Evolutionary conservation across 495 filamentous ascomycete species (phyloP).

Genomic region (Apodospora peruviana): DNA sequence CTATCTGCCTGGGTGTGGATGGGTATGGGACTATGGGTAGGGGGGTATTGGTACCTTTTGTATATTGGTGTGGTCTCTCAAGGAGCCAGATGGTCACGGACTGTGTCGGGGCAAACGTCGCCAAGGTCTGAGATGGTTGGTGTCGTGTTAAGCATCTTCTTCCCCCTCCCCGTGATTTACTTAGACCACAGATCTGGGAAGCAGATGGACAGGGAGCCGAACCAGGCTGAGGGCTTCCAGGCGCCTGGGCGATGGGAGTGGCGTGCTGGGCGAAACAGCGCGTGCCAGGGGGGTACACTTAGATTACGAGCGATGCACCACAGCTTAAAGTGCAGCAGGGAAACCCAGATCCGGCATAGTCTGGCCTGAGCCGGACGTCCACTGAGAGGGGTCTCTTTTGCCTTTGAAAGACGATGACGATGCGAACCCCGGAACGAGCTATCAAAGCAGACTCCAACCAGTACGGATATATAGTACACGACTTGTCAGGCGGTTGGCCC

Average conservation of each 20-base stretch:
- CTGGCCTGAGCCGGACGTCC: conserved; percentile 1
- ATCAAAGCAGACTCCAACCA: too few species aligned
- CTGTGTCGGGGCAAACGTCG: neutral
- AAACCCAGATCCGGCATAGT: conserved; percentile 17
- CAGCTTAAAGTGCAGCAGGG: conserved; percentile 7
- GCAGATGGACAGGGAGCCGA: conserved; percentile 3
- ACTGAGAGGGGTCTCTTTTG: neutral
- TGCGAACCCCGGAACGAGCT: neutral
- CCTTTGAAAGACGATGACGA: neutral
- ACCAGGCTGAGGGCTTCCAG: conserved; percentile 12
- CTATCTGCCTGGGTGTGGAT: too few species aligned
- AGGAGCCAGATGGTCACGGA: too few species aligned
- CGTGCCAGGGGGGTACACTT: neutral
- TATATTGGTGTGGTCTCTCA: too few species aligned
- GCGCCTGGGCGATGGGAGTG: conserved; percentile 20
- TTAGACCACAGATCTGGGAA: too few species aligned
- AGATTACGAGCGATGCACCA: conserved; percentile 2
- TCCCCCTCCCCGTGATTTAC: conserved; percentile 8
- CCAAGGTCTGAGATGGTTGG: neutral
- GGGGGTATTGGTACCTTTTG: too few species aligned
- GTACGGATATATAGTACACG: too few species aligned
- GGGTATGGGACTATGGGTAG: too few species aligned
- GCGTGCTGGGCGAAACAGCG: conserved; percentile 8
- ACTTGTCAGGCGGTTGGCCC: too few species aligned
- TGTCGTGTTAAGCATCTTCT: conserved; percentile 1